Conservation (phyloP, 495 filamentous ascomycete genomes). For the Neurospora sp. region DNA sequence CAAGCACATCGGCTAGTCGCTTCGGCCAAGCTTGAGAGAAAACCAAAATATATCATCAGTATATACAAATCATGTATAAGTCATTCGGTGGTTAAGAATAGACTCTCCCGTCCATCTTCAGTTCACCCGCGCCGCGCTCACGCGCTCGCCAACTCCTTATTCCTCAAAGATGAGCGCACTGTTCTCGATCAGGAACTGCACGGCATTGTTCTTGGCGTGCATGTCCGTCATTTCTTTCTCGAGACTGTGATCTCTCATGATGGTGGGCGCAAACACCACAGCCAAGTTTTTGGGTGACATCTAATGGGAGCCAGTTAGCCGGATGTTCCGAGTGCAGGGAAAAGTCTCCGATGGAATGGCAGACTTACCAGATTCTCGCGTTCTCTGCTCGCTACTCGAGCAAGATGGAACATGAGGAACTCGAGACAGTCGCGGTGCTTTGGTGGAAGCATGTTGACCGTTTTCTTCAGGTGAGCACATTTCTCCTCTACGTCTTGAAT, state of each 20-base stretch:
- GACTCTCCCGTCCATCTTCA: not conserved
- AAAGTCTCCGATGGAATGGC: not conserved
- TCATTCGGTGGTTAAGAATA: not conserved
- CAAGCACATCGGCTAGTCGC: not conserved
- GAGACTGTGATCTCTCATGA: conserved; percentile 81
- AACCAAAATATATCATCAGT: conserved; percentile 1
- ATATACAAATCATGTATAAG: conserved; percentile 7
- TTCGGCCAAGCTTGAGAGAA: not conserved
- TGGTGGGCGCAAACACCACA: conserved; percentile 96
- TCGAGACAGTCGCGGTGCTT: conserved; percentile 84
- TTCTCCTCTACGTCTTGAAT: conserved; percentile 48
- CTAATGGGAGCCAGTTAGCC: conserved; percentile 20
- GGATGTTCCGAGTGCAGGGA: not conserved
- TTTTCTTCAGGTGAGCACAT: conserved; percentile 55
- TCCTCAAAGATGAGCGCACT: conserved; percentile 64
- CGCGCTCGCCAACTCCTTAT: conserved; percentile 5
- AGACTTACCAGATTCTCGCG: conserved; percentile 60
- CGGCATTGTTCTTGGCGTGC: conserved; percentile 77
- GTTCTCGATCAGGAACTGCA: conserved; percentile 85
- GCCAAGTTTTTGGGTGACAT: conserved; percentile 95
- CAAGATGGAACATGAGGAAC: conserved; percentile 89
- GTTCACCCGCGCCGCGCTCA: not conserved
- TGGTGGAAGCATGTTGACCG: conserved; percentile 65
- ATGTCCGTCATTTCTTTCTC: conserved; percentile 95
- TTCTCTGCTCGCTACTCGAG: conserved; percentile 73